phyloP scores from a whole-genome alignment of 768 basidiomycete species.

The Obba rivulosa region DNA sequence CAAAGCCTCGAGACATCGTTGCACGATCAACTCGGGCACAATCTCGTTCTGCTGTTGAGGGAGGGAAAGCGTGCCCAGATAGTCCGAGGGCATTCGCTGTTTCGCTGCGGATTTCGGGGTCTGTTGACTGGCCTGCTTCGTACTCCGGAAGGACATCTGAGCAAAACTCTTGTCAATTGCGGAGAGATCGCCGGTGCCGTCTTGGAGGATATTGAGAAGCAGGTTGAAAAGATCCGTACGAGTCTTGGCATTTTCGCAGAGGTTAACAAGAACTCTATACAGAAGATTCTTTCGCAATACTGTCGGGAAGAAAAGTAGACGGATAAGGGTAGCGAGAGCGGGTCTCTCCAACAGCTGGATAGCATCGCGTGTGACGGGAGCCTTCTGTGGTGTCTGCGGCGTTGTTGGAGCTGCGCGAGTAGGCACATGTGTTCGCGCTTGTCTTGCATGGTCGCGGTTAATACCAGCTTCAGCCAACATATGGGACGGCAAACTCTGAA shows the following conservation, averaged over 20 bases:
- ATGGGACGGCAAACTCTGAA: slow-evolving; percentile 75
- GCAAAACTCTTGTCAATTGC: slow-evolving; percentile 92
- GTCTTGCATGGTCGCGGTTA: slow-evolving; percentile 49
- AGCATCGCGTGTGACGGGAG: slow-evolving; percentile 67
- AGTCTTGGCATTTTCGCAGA: slow-evolving; percentile 93
- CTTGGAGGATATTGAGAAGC: slow-evolving; percentile 89
- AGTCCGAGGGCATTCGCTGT: slow-evolving; percentile 57
- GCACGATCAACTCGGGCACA: slow-evolving; percentile 88
- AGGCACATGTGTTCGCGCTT: background rate
- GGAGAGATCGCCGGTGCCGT: slow-evolving; percentile 88
- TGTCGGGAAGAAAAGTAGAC: slow-evolving; percentile 95
- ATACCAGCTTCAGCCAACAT: slow-evolving; percentile 80
- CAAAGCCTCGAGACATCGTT: slow-evolving; percentile 90
- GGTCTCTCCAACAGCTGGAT: slow-evolving; percentile 89
- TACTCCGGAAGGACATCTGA: slow-evolving; percentile 74
- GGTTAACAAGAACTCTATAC: slow-evolving; percentile 86
- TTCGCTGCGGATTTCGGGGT: slow-evolving; percentile 55
- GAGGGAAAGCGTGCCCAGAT: slow-evolving; percentile 42
- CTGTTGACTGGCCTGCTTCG: slow-evolving; percentile 40
- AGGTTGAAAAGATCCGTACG: slow-evolving; percentile 91
- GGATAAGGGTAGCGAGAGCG: slow-evolving; percentile 83
- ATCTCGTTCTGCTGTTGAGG: slow-evolving; percentile 64
- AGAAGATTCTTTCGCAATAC: slow-evolving; percentile 80
- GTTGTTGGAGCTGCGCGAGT: slow-evolving; percentile 9
- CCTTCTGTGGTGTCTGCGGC: slow-evolving; percentile 40